Base-by-base conservation (phyloP, 192 early-diverging fungal species). In the Coemansia sp. region DNA sequence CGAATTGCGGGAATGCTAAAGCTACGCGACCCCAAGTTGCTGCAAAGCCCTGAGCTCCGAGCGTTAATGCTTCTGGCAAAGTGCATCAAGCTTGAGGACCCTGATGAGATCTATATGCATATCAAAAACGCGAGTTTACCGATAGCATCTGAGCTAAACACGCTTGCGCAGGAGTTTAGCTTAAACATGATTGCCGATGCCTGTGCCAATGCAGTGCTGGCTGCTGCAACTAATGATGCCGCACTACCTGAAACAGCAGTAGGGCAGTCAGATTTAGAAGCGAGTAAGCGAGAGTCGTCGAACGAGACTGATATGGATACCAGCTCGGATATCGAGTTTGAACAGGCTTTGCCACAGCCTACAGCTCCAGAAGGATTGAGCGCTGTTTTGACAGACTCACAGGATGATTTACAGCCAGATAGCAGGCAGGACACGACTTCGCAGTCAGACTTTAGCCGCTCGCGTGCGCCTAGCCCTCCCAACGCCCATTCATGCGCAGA, bases 391-490 rank as follows among this genome's bases (percentile, higher is more conserved):
- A 26, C 23, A 4, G 23, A 26, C 1, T 26, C 4, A 4, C 23
- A 4, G 23, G 23, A 26, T 26, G 23, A 26, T 26, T 26, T 4
- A 4, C 23, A 26, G 23, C 23, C 23, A 26, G 4, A 26, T 26
- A 20, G 54, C 40, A 6, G 23, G 15, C 39, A 38, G 9, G 53
- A 15, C 12, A 43, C n/a, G 13, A 30, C 42, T 11, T 18, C 54
- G 2, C 41, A 28, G 18, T 31, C 33, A 19, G 45, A 37, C 2
- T 73, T 73, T 21, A 59, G 57, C 48, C 19, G 70, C 16, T 73
- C 70, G 39, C 59, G 60, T 5, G 70, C 70, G 5, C 70, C 70
- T n/a, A 73, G 70, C 14, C 70, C 70, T 12, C 70, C 70, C 3
- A 63, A 55, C 33, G 41, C 23, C 23, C 59, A 58, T 14, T 59